Evolutionary conservation across 2,329 filamentous ascomycete species (phyloP), one percentile per base, ranked within the genome.

Genomic region (Sporothrix schenckii): DNA sequence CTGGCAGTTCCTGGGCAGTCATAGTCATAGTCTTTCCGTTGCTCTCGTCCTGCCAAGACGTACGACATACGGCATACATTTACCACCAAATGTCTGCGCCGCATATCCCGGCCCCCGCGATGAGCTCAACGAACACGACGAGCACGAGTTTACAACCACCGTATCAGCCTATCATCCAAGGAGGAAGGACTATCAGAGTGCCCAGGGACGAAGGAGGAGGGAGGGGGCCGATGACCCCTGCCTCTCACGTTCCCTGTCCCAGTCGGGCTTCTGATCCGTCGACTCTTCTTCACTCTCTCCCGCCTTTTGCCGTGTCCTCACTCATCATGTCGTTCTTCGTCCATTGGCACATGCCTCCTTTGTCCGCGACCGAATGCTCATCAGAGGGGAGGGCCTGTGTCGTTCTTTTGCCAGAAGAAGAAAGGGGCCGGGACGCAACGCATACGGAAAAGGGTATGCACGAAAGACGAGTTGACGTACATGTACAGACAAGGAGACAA

Each of bases 381-480:
- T 27, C 19, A 9, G 21, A 19, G 49, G 41, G 41, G 3, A 24
- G 21, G 9, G 27, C 30, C 41, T 47, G 49, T 30, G 7, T 24
- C 30, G n/a, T 54, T 39, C 65, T 47, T 13, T 47, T 63, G 58
- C 65, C 30, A 67, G 34, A 44, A 19, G 2, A 41, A 67, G 50
- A 54, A 54, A 56, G 50, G 50, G 44, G 61, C 61, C 49, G 50
- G 47, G 19, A 34, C 58, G 21, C 41, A 14, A 44, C 11, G 14
- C 1, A 44, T 11, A 13, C 4, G 34, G 19, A 14, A 27, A 16
- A 44, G 14, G 41, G 34, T 21, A 67, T 54, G 50, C 58, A 53
- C 63, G 30, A 53, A 53, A 39, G 30, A 53, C 34, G 34, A 34
- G 7, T 9, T 34, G 34, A 34, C 41, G 41, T 13, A 13, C 41